Percentiles rank a stretch among this genome's conserved stretches.
Evolutionary conservation across 768 basidiomycete genomes (phyloP).

Genomic region (Lactarius pseudohatsudake): DNA sequence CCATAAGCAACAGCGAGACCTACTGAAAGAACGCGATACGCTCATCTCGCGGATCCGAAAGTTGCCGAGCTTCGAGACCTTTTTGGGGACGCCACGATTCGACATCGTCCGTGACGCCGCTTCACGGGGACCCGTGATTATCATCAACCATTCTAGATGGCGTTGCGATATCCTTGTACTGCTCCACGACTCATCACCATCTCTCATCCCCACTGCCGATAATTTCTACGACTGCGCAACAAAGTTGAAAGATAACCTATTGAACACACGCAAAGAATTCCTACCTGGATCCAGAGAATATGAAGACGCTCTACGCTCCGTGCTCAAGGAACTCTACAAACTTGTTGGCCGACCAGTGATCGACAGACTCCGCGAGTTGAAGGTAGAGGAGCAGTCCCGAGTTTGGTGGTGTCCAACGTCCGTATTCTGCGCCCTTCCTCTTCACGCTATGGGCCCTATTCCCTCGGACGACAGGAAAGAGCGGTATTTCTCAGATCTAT

Average conservation of each 20-base stretch:
- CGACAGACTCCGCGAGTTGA: background rate
- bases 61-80: background rate
- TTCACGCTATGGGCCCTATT: conserved; percentile 18
- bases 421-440: conserved; percentile 9
- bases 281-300: background rate
- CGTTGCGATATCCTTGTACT: conserved; percentile 17
- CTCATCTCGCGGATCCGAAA: conserved; percentile 1
- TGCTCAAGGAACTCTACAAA: background rate
- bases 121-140: conserved; percentile 10
- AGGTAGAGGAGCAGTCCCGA: background rate
- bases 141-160: conserved; percentile 5
- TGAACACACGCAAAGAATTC: background rate
- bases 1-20: background rate
- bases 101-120: conserved; percentile 3
- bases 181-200: background rate
- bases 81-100: background rate
- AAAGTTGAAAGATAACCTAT: background rate
- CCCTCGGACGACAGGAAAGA: background rate
- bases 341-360: conserved; percentile 5
- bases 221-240: background rate
- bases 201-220: background rate
- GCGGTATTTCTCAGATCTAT: background rate
- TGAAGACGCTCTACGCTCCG: background rate
- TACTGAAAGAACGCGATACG: background rate
- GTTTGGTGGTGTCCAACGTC: background rate